Conservation (phyloP, 805 yeast genomes). For the Monosporozyma solicola region DNA sequence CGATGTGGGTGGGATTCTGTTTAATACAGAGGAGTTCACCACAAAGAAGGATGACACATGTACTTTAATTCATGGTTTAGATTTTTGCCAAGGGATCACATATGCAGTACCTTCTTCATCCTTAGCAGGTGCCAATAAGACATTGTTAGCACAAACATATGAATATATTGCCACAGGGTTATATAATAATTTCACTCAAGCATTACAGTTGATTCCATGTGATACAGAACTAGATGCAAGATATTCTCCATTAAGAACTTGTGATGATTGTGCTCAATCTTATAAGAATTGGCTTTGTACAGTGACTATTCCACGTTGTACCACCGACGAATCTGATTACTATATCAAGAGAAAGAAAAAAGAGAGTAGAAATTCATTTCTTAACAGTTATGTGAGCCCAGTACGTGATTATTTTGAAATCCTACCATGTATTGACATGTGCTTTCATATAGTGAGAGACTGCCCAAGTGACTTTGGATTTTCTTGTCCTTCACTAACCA, state of each 20-base stretch:
- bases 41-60: constrained; percentile 52
- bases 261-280: constrained; percentile 60
- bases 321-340: constrained; percentile 39
- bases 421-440: constrained; percentile 76
- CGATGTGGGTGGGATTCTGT: constrained; percentile 56
- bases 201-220: constrained; percentile 70
- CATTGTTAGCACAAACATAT: constrained; percentile 39
- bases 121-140: constrained; percentile 26
- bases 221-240: constrained; percentile 54
- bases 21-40: constrained; percentile 45
- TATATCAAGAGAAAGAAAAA: constrained; percentile 39
- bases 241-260: constrained; percentile 66
- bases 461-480: constrained; percentile 78
- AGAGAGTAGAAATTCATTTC: constrained; percentile 50
- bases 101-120: constrained; percentile 69
- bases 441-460: constrained; percentile 67
- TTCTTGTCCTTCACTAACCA: constrained; percentile 49
- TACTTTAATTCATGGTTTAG: constrained; percentile 61
- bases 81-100: constrained; percentile 74
- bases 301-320: constrained; percentile 79
- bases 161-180: constrained; percentile 51
- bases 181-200: constrained; percentile 61
- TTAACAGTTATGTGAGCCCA: constrained; percentile 49
- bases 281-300: constrained; percentile 88
- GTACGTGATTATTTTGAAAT: constrained; percentile 61